Percentiles rank a stretch among this genome's conserved stretches.
Evolutionary conservation across 495 filamentous ascomycete genomes (phyloP).

Genomic region (Lepraria neglecta): DNA sequence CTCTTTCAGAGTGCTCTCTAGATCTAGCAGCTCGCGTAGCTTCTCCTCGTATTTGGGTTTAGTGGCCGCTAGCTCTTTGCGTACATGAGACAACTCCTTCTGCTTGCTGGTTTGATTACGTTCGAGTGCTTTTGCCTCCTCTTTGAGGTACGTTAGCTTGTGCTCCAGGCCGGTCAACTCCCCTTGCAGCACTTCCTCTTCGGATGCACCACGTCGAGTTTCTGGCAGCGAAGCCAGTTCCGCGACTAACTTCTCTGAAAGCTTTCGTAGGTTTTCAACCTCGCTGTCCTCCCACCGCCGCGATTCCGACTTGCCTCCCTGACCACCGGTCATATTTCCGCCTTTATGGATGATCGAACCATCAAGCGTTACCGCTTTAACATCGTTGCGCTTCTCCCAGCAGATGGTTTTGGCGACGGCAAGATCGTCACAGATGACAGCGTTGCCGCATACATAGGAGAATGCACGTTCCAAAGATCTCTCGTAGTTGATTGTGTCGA

Average conservation of each 20-base stretch:
- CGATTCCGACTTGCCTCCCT: slow-evolving; percentile 63
- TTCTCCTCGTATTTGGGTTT: slow-evolving; percentile 74
- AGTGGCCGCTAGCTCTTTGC: slow-evolving; percentile 63
- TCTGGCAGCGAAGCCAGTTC: slow-evolving; percentile 73
- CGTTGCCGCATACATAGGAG: slow-evolving; percentile 87
- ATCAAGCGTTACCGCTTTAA: slow-evolving; percentile 88
- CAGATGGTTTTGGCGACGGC: slow-evolving; percentile 81
- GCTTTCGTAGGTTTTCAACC: slow-evolving; percentile 67
- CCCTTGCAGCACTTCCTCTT: slow-evolving; percentile 73
- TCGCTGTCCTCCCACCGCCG: slow-evolving; percentile 86
- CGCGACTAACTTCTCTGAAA: slow-evolving; percentile 62
- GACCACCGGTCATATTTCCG: slow-evolving; percentile 95
- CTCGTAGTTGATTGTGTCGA: slow-evolving; percentile 95
- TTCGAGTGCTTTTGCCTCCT: slow-evolving; percentile 74
- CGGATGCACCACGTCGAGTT: slow-evolving; percentile 60
- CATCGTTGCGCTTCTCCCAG: slow-evolving; percentile 77
- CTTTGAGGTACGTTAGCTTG: slow-evolving; percentile 59
- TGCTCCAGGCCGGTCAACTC: slow-evolving; percentile 82
- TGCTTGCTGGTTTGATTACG: slow-evolving; percentile 80
- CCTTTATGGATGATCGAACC: slow-evolving; percentile 93
- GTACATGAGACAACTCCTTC: slow-evolving; percentile 69
- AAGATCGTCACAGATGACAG: slow-evolving; percentile 88
- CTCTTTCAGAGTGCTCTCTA: slow-evolving; percentile 57
- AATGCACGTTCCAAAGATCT: slow-evolving; percentile 81
- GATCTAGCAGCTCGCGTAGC: slow-evolving; percentile 56